These are phyloP conservation scores for Amaranthus palmeri DNA, from an alignment of 148 eudicot species.

Conservation along the genomic window DNA sequence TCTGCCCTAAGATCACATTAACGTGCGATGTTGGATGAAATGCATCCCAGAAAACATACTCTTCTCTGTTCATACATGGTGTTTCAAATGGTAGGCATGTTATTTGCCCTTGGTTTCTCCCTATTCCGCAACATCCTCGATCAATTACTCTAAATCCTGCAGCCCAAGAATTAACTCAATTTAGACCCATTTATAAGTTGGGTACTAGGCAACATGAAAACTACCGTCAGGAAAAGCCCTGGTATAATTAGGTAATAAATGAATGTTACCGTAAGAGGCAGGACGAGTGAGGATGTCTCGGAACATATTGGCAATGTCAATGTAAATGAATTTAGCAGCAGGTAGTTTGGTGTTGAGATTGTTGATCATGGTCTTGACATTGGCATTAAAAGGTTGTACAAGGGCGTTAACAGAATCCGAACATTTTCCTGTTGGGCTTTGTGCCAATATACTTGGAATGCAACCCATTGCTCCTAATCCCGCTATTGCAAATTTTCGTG, in stretches of 20 bases:
- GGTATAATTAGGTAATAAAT: too few relatives aligned
- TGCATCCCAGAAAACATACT: conserved; percentile 90
- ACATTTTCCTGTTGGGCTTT: conserved; percentile 43
- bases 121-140: conserved; percentile 82
- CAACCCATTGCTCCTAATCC: conserved; percentile 92
- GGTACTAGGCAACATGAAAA: too few relatives aligned
- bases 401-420: conserved; percentile 66
- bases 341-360: conserved; percentile 58
- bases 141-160: conserved; percentile 63
- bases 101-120: conserved; percentile 80
- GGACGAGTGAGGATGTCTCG: conserved; percentile 58
- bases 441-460: conserved; percentile 78
- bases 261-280: conserved; percentile 44
- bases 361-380: conserved; percentile 62
- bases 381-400: conserved; percentile 60
- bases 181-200: too few relatives aligned
- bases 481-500: conserved; percentile 62
- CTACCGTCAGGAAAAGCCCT: too few relatives aligned
- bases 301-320: conserved; percentile 61
- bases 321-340: conserved; percentile 48
- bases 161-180: neutral
- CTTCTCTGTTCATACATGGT: conserved; percentile 60
- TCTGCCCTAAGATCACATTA: conserved; percentile 60
- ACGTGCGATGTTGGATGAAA: conserved; percentile 84
- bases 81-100: conserved; percentile 81